Percentiles rank a stretch among this genome's conserved stretches.
Evolutionary conservation across 2,329 filamentous ascomycete species (phyloP).

Genomic region (Hirsutella rhossiliensis): DNA sequence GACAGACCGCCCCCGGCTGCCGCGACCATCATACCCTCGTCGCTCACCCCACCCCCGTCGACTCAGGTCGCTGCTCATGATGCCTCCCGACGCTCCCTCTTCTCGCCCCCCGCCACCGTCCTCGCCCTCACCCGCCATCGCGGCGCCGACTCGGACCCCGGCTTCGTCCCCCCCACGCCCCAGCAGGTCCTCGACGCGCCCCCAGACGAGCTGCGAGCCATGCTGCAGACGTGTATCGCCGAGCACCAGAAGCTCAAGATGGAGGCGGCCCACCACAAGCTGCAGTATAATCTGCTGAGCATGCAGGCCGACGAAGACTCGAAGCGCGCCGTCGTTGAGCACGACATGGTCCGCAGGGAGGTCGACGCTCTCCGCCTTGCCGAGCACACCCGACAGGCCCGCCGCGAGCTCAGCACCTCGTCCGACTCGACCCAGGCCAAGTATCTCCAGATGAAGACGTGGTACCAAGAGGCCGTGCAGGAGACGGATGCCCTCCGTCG

Average conservation of each 20-base stretch:
- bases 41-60: constrained; percentile 44
- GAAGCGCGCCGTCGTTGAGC: constrained; percentile 79
- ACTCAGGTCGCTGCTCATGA: constrained; percentile 31
- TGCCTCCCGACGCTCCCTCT: constrained; percentile 21
- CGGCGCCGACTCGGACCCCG: constrained; percentile 14
- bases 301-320: constrained; percentile 77
- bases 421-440: constrained; percentile 41
- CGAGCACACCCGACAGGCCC: constrained; percentile 54
- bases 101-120: constrained; percentile 42
- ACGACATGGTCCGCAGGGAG: constrained; percentile 81
- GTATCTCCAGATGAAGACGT: constrained; percentile 50
- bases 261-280: constrained; percentile 78
- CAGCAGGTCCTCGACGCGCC: constrained; percentile 40
- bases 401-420: constrained; percentile 37
- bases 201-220: constrained; percentile 41
- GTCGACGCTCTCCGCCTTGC: constrained; percentile 70
- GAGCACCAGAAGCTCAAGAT: constrained; percentile 57
- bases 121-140: constrained; percentile 21
- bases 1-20: constrained; percentile 20
- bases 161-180: constrained; percentile 34
- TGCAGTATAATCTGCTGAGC: constrained; percentile 75
- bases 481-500: constrained; percentile 53
- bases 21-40: constrained; percentile 41
- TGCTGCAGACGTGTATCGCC: constrained; percentile 41
- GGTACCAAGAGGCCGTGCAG: constrained; percentile 53